Evolutionary conservation across 164 flowering plant species (phyloP).

Genomic region (Cinnamomum chago): DNA sequence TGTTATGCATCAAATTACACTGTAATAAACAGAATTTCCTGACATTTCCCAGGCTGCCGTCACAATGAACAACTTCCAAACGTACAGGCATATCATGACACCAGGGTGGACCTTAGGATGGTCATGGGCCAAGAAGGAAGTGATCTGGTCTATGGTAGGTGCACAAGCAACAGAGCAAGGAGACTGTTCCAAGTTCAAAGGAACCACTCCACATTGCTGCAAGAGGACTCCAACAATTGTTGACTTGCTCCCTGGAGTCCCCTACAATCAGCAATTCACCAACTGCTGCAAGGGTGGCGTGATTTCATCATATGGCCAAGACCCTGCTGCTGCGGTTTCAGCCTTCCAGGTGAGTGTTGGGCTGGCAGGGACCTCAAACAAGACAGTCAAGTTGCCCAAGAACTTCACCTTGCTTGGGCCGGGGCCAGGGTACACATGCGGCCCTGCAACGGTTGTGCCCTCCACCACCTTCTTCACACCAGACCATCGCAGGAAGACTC

Average conservation of each 20-base stretch:
- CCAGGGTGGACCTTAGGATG: conserved; percentile 67
- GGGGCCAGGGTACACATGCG: conserved; percentile 66
- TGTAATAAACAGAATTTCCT: background rate
- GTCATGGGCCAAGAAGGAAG: conserved; percentile 66
- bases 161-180: conserved; percentile 68
- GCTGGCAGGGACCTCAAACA: conserved; percentile 55
- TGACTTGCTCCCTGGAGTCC: conserved; percentile 60
- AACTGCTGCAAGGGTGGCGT: conserved; percentile 73
- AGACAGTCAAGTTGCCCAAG: conserved; percentile 57
- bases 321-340: conserved; percentile 46
- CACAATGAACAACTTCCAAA: conserved; percentile 63
- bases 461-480: conserved; percentile 43
- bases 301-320: conserved; percentile 56
- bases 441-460: conserved; percentile 59
- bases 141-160: conserved; percentile 64
- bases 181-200: conserved; percentile 63
- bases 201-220: conserved; percentile 59
- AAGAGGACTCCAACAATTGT: conserved; percentile 47
- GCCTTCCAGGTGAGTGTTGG: conserved; percentile 67
- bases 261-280: conserved; percentile 56
- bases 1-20: background rate
- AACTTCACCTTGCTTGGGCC: conserved; percentile 64
- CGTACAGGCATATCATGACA: conserved; percentile 51
- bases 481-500: conserved; percentile 53
- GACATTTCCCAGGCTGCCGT: conserved; percentile 44